Base-by-base conservation (phyloP, 2,329 filamentous ascomycete genomes). In the Fusarium buxicola region DNA sequence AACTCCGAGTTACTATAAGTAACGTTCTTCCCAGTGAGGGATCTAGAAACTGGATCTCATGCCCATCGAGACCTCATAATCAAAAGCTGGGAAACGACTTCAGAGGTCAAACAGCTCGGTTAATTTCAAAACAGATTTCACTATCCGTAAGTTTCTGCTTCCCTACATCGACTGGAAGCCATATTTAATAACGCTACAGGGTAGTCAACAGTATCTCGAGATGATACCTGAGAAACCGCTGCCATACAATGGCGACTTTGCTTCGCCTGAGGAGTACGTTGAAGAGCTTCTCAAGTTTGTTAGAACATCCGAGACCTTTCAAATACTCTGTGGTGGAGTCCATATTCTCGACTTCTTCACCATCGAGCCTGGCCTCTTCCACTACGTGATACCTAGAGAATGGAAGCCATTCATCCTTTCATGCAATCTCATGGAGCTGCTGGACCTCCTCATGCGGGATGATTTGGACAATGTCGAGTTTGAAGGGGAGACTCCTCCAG, bases 321-420 rank as follows among this genome's bases (percentile, higher is more conserved):
- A 92, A 65, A 92, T 92, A 24, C 83, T 99, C n/a, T 97, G 93
- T 73, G 95, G 95, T 50, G 94, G 94, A n/a, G 92, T 98, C 1
- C 95, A 99, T 73, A 94, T 99, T 62, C 84, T 98, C 54, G 95
- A 99, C 75, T 98, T 99, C 77, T 92, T 97, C 78, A 97, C 93
- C 3, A 86, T 87, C 36, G 86, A 92, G 43, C 92, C 92, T 6
- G 90, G 92, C 63, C 83, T 97, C 0, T 99, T 97, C 74, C 86
- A 90, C 48, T 82, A 85, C 2, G 84, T 94, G 2, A 77, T 99
- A 2, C 92, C 93, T 0, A 74, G 84, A 58, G 88, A 93, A 75
- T 99, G 95, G 95, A 87, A 92, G 63, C 73, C 81, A 0, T 98
- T 93, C 78, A 89, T 98, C 65, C 78, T 89, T 31, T 77, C 83